Evolutionary conservation across 1,284 basidiomycete genomes (phyloP).

Genomic region (Vanrija sp.): DNA sequence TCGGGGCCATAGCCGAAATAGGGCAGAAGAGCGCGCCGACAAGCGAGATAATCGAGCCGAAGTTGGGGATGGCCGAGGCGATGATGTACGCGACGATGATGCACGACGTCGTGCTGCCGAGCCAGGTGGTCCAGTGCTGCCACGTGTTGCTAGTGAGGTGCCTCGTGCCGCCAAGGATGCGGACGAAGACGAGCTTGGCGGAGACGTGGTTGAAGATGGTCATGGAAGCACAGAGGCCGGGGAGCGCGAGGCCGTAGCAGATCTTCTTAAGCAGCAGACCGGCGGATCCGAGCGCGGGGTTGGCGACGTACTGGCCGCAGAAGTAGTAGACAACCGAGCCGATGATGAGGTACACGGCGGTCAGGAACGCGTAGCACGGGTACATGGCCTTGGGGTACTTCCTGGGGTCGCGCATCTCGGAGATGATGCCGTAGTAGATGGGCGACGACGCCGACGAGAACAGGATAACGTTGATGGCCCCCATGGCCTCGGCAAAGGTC

Average conservation of each 20-base stretch:
- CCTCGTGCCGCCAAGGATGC: conserved; percentile 28
- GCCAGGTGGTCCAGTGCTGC: conserved; percentile 39
- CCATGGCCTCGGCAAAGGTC: conserved; percentile 28
- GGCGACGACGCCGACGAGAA: conserved; percentile 13
- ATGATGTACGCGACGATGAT: conserved; percentile 30
- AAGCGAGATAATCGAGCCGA: conserved; percentile 28
- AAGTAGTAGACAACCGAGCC: conserved; percentile 25
- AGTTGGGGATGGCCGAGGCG: conserved; percentile 18
- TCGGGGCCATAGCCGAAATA: conserved; percentile 16
- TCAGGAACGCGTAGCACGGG: conserved; percentile 18
- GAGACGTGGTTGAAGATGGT: conserved; percentile 18
- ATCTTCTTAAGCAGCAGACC: conserved; percentile 30
- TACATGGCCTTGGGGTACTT: conserved; percentile 23
- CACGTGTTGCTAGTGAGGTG: conserved; percentile 33
- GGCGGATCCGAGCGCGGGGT: conserved; percentile 33
- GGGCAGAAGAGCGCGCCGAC: conserved; percentile 29
- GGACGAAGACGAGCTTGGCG: conserved; percentile 33
- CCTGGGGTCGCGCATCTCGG: conserved; percentile 29
- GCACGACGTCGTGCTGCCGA: conserved; percentile 19
- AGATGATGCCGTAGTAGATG: conserved; percentile 17
- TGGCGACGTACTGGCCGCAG: conserved; percentile 28
- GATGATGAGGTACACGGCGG: conserved; percentile 25
- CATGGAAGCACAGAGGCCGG: conserved; percentile 24
- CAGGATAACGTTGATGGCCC: conserved; percentile 15
- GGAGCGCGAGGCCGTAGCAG: conserved; percentile 45